phyloP scores from a whole-genome alignment of 2,329 filamentous ascomycete genomes.

The Rhexocercosporidium sp. region DNA sequence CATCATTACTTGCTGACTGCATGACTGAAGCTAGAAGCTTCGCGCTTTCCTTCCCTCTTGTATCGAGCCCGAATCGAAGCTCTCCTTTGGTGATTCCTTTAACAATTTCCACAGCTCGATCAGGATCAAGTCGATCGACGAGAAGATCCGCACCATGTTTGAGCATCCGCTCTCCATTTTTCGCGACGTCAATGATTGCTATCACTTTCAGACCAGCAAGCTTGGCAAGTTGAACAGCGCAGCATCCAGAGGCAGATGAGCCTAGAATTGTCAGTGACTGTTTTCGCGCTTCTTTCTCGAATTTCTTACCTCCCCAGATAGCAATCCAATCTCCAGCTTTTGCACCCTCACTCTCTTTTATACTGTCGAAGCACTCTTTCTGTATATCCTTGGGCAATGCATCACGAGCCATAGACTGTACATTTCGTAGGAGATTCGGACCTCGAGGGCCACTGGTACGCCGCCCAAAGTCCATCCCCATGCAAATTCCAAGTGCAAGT shows the following conservation, averaged over 20 bases:
- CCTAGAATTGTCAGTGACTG: constrained; percentile 42
- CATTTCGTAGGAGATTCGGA: constrained; percentile 61
- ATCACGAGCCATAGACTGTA: constrained; percentile 52
- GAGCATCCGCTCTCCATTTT: constrained; percentile 65
- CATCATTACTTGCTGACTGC: constrained; percentile 21
- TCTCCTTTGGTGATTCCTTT: constrained; percentile 59
- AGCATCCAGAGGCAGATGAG: constrained; percentile 72
- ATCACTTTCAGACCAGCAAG: constrained; percentile 69
- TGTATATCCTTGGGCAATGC: constrained; percentile 64
- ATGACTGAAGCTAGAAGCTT: constrained; percentile 50
- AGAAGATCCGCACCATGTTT: constrained; percentile 63
- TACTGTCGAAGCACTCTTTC: constrained; percentile 64
- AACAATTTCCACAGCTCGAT: constrained; percentile 69
- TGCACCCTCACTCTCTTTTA: constrained; percentile 57
- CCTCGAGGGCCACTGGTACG: constrained; percentile 48
- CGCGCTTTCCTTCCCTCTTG: constrained; percentile 68
- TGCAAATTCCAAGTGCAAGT: constrained; percentile 69
- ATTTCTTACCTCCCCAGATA: constrained; percentile 69
- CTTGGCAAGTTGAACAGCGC: constrained; percentile 71
- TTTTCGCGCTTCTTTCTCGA: not conserved
- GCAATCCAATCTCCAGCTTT: constrained; percentile 70
- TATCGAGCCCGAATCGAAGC: constrained; percentile 73
- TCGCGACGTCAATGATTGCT: constrained; percentile 68
- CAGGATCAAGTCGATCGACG: constrained; percentile 69
- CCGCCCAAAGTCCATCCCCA: constrained; percentile 68